Conservation (phyloP, 768 basidiomycete species). For the Macrolepiota dolichaula region DNA sequence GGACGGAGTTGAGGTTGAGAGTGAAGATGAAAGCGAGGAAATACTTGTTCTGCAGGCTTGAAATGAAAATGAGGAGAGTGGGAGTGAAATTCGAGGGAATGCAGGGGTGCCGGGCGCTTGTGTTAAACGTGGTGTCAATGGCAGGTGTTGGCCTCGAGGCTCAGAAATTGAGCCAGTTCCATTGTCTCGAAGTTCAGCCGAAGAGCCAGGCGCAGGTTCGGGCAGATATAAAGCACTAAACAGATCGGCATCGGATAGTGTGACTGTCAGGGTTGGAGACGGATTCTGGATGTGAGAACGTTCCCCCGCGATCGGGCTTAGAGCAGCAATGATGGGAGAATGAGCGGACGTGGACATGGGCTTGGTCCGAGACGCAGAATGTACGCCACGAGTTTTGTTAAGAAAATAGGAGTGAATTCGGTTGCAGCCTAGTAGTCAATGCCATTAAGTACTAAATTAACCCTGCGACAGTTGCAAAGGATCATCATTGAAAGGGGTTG, state of each 20-base stretch:
- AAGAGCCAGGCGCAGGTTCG: background rate
- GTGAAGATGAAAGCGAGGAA: background rate
- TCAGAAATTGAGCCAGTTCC: background rate
- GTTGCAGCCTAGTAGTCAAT: background rate
- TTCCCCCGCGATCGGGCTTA: background rate
- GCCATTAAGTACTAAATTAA: background rate
- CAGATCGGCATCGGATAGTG: background rate
- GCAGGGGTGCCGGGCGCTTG: slow-evolving; percentile 1
- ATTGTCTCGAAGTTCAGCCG: background rate
- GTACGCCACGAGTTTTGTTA: background rate
- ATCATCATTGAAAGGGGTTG: background rate
- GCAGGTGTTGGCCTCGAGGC: slow-evolving; percentile 10
- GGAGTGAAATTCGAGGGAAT: slow-evolving; percentile 3
- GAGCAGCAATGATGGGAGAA: background rate
- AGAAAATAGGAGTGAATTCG: background rate
- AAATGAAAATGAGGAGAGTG: background rate
- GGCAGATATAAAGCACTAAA: background rate
- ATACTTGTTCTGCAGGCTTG: background rate
- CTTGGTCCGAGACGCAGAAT: background rate
- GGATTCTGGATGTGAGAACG: background rate
- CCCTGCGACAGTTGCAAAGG: no score
- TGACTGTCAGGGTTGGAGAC: background rate
- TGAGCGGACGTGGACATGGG: background rate
- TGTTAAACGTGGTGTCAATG: background rate
- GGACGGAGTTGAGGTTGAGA: background rate